Percentiles rank a stretch among this genome's conserved stretches.
These are phyloP conservation scores for Calonectria hawksworthii DNA, from an alignment of 2,329 filamentous ascomycete species.

Conservation along the genomic window DNA sequence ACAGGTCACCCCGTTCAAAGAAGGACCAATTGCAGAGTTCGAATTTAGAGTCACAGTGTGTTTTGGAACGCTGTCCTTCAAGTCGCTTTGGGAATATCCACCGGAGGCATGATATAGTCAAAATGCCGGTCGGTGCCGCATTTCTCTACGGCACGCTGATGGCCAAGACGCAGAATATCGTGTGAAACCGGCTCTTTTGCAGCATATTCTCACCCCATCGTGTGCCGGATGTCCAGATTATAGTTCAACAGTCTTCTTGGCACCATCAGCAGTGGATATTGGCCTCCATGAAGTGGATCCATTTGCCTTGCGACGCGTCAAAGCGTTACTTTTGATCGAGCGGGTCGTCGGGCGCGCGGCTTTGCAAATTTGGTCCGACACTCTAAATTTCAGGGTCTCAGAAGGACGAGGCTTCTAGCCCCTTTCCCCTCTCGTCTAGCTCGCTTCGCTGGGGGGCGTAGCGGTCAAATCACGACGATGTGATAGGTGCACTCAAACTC, in stretches of 20 bases:
- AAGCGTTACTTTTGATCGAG: neutral
- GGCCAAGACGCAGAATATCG: neutral
- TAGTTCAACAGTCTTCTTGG: neutral
- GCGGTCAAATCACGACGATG: neutral
- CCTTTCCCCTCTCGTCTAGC: neutral
- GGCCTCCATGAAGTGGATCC: neutral
- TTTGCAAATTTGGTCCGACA: neutral
- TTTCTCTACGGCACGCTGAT: neutral
- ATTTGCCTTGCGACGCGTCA: neutral
- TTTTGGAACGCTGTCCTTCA: neutral
- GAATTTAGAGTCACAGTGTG: neutral
- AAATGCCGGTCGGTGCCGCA: neutral
- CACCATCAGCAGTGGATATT: neutral
- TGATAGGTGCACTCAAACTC: neutral
- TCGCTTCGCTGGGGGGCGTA: neutral
- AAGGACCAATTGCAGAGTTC: neutral
- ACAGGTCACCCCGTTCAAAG: neutral
- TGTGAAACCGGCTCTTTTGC: neutral
- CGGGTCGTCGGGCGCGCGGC: neutral
- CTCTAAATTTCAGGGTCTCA: neutral
- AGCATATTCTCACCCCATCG: neutral
- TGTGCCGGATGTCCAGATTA: neutral
- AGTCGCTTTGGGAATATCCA: neutral
- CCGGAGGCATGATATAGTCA: neutral
- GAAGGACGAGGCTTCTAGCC: neutral